These are phyloP conservation scores for Hordeum vulgare DNA, from an alignment of 176 grass and related monocot species.

Conservation along the genomic window MorexV3_pseudomolecules_assembly NC_058524.1:67823632-67824131, in stretches of 20 bases:
- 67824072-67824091: constrained; percentile 19
- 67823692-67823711: too few relatives aligned
- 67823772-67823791: too few relatives aligned
- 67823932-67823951: background rate
- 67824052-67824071: constrained; percentile 43
- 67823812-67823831: background rate
- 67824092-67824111: constrained; percentile 47
- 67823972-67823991: background rate
- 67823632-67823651: too few relatives aligned
- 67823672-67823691: too few relatives aligned
- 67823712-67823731: too few relatives aligned
- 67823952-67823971: background rate
- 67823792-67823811: background rate
- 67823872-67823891: constrained; percentile 33
- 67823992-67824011: constrained; percentile 41
- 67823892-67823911: constrained; percentile 15
- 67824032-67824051: constrained; percentile 70
- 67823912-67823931: constrained; percentile 46
- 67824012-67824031: constrained; percentile 43
- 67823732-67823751: too few relatives aligned
- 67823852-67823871: constrained; percentile 60
- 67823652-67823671: too few relatives aligned
- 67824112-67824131: constrained; percentile 60
- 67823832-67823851: constrained; percentile 23
- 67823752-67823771: too few relatives aligned